These are phyloP conservation scores for Acanthamoeba healyi DNA, from an alignment of 208 protist species.

Conservation along the genomic window DNA sequence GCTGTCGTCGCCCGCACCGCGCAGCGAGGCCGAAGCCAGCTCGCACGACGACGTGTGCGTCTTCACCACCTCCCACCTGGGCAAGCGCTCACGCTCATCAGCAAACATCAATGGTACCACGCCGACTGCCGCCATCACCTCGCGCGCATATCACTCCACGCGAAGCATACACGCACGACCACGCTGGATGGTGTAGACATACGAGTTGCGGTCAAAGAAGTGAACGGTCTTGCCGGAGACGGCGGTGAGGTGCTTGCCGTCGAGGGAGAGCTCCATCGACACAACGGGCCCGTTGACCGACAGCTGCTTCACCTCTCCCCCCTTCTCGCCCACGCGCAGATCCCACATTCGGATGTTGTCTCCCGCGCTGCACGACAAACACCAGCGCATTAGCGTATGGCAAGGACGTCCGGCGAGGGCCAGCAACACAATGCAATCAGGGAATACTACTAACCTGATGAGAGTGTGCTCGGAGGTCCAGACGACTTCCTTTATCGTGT, in stretches of 20 bases:
- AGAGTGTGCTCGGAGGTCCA: conserved; percentile 91
- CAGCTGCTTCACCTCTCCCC: conserved; percentile 42
- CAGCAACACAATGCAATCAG: too few relatives aligned
- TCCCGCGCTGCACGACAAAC: conserved; percentile 81
- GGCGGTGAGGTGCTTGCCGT: conserved; percentile 44
- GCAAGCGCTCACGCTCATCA: not conserved
- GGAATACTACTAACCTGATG: too few relatives aligned
- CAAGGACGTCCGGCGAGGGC: too few relatives aligned
- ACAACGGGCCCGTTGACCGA: not conserved
- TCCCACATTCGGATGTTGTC: conserved; percentile 94
- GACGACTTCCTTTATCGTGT: conserved; percentile 90
- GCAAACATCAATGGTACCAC: too few relatives aligned
- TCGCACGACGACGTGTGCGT: conserved; percentile 24
- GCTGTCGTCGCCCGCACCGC: not conserved
- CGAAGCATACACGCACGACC: not conserved
- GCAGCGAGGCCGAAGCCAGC: conserved; percentile 34
- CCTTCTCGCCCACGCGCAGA: conserved; percentile 84
- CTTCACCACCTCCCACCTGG: conserved; percentile 50
- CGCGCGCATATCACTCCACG: not conserved
- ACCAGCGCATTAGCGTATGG: not conserved
- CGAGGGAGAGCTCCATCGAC: conserved; percentile 29
- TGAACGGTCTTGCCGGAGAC: conserved; percentile 26
- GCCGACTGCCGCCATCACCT: too few relatives aligned
- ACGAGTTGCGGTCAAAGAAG: conserved; percentile 23
- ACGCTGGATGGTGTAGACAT: not conserved